Base-by-base conservation (phyloP, 805 yeast genomes). In the Zygoascus biomembranicola region DNA sequence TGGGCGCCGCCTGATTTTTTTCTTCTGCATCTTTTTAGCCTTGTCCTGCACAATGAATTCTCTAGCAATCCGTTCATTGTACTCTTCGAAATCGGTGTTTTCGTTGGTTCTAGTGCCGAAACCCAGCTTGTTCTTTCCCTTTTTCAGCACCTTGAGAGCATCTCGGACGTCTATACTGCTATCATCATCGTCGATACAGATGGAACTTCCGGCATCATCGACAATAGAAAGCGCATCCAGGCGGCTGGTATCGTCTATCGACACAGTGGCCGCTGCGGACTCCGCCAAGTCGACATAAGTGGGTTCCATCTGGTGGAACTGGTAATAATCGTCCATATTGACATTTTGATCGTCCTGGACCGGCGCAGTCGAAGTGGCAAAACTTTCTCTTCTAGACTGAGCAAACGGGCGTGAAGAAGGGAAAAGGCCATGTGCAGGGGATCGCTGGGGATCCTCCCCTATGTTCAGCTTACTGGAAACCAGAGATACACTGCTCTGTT, bases 161-260 rank as follows among this genome's bases (percentile, higher is more conserved):
- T 59, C 54, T 37, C 56, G 60, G n/a, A 62, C 54, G 37, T 43
- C 47, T 37, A 53, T 46, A 31, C 51, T 54, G 28, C 23, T 37
- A 41, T 63, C 67, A 46, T 55, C 60, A 18, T 58, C 65, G 50
- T 66, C 70, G 11, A 66, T 57, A 55, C 67, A 62, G 18, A 66
- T 54, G 32, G 67, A 63, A 45, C 62, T 58, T 18, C 61, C 66
- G 18, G 67, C 68, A 28, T 66, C 69, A 51, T 65, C 63, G 4
- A 57, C 49, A 8, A 62, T 50, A 35, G 55, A 48, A 10, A 53
- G 52, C 16, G 47, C 20, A 20, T 23, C 37, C 16, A 35, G 13
- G 5, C 8, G 39, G 16, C 16, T 35, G 16, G 39, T 35, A n/a
- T 35, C 16, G 11, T 32, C 31, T 8, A 14, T 5, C 16, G 14